Base-by-base conservation (phyloP, 1,284 basidiomycete species). In the Boletus semigastroideus region DNA sequence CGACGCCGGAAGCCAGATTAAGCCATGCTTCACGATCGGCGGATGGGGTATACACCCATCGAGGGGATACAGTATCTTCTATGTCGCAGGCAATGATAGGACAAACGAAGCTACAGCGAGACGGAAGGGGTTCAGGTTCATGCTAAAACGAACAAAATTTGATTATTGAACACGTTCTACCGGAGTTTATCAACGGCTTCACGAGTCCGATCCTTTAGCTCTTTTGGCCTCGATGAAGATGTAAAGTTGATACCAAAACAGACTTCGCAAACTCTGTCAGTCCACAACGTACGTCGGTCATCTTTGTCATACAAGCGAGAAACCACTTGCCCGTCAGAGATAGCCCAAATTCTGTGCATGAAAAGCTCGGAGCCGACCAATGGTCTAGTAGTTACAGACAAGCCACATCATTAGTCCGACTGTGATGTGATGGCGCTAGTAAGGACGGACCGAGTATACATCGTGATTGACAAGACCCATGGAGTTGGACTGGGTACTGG, bases 1-100 rank as follows among this genome's bases (percentile, higher is more conserved):
- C 53, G 22, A 60, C 49, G 5, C 22, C 50, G 20, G 62, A 11
- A 3, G 53, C 51, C 13, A 62, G 51, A 45, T 62, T 16, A 42
- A 61, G 57, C 62, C 59, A 64, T 16, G 60, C 52, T 20, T 52
- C 40, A 8, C 60, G 62, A 45, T 54, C 52, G 16, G 47, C 37
- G 17, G 60, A 62, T 11, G 57, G 62, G 5, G 46, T 52, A 27
- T 64, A 64, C 12, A 62, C 41, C 57, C 53, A 64, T 44, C 43
- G 48, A 16, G 51, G 59, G 25, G 54, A 54, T 2, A 14, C 28
- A 19, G 30, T 8, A 8, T 50, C 52, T 25, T 64, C 58, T 39
- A 51, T 19, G 1, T 50, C 53, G 42, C 62, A 62, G 1, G 62
- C 48, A 16, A 64, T 54, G 37, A 60, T 44, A 7, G 60, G 57